A percentile compares a stretch with the other conserved stretches of the same genome.
Conservation (phyloP, 257 asterid genomes). For the Handroanthus guayacan region DNA sequence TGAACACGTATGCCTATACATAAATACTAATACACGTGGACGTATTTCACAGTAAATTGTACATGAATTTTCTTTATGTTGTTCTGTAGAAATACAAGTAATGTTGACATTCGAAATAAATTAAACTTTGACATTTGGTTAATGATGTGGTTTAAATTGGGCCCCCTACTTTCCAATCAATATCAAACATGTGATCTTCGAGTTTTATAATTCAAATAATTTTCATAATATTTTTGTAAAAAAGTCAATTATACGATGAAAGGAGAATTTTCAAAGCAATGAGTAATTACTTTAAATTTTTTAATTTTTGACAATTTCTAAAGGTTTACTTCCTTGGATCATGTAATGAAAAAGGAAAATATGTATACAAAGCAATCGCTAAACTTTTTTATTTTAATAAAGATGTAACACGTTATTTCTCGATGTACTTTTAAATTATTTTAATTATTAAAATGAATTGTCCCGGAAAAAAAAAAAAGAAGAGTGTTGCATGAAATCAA, state of each 20-base stretch:
- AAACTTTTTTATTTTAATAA: too few relatives aligned
- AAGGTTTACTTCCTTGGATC: background rate
- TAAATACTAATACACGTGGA: slow-evolving; percentile 18
- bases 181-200: slow-evolving; percentile 6
- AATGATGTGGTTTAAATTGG: too few relatives aligned
- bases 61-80: background rate
- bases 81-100: background rate
- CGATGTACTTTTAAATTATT: too few relatives aligned
- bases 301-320: background rate
- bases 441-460: too few relatives aligned
- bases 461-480: too few relatives aligned
- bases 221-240: too few relatives aligned
- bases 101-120: background rate
- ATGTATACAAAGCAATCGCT: background rate
- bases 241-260: too few relatives aligned
- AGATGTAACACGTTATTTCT: too few relatives aligned
- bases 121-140: background rate
- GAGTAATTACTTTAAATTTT: background rate
- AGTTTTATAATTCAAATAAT: background rate
- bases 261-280: too few relatives aligned
- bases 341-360: background rate
- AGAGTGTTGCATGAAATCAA: too few relatives aligned
- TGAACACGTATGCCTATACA: background rate
- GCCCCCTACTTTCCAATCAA: background rate
- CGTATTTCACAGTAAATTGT: background rate